Conservation (phyloP, 148 eudicot genomes). For the Suaeda aralocaspica region DNA sequence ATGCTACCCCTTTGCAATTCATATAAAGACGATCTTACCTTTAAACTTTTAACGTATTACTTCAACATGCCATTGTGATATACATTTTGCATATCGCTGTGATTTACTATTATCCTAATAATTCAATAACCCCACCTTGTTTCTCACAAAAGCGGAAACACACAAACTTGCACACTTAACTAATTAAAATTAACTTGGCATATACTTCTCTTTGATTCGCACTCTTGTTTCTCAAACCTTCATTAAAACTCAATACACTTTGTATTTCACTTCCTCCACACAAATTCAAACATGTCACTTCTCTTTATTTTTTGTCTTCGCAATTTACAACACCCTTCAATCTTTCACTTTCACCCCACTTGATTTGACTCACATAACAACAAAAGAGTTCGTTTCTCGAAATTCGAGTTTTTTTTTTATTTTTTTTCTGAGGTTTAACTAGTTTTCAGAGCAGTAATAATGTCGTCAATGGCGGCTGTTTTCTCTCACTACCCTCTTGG, state of each 20-base stretch:
- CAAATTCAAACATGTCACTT: not conserved
- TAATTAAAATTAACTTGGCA: not conserved
- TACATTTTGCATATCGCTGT: too few relatives aligned
- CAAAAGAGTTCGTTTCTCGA: too few relatives aligned
- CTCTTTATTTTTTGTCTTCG: not conserved
- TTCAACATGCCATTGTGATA: too few relatives aligned
- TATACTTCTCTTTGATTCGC: constrained; percentile 11
- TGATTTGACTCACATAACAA: not conserved
- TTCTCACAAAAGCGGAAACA: too few relatives aligned
- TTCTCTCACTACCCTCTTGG: constrained; percentile 4
- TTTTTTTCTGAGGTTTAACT: too few relatives aligned
- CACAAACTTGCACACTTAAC: too few relatives aligned
- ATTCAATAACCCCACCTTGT: too few relatives aligned
- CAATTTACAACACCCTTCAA: not conserved
- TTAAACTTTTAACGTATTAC: too few relatives aligned
- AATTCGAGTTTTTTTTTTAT: too few relatives aligned
- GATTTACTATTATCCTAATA: too few relatives aligned
- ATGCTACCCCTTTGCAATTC: too few relatives aligned
- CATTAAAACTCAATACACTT: not conserved
- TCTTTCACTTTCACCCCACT: not conserved
- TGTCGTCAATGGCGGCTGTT: constrained; percentile 22
- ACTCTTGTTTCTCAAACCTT: not conserved
- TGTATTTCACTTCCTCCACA: not conserved
- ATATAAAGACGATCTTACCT: too few relatives aligned
- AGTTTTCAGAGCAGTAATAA: constrained; percentile 2